Conservation (phyloP, 306 rosid species). For the Castanopsis chinensis region DNA sequence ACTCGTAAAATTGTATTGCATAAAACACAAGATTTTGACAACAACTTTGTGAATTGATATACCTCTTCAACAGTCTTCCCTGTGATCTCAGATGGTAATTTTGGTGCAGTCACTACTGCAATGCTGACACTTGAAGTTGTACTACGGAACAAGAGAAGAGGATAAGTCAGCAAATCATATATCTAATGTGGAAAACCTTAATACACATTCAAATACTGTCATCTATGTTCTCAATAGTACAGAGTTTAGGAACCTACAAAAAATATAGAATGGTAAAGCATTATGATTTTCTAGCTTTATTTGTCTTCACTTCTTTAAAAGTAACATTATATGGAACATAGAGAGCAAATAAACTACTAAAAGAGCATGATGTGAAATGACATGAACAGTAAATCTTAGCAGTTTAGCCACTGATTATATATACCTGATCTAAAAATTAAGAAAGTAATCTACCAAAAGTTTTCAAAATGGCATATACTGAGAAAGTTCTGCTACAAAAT, state of each 20-base stretch:
- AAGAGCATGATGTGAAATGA: neutral
- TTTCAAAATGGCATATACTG: neutral
- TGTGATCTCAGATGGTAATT: constrained; percentile 86
- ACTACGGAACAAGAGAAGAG: constrained; percentile 35
- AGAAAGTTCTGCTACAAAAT: neutral
- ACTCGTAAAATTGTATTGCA: constrained; percentile 1
- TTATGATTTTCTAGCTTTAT: neutral
- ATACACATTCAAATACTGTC: neutral
- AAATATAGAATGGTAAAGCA: neutral
- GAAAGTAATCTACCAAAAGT: neutral
- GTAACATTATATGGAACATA: neutral
- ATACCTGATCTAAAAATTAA: neutral
- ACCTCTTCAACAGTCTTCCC: constrained; percentile 99
- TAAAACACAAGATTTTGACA: neutral
- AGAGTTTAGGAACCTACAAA: neutral
- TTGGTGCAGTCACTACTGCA: constrained; percentile 53
- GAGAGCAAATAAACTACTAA: too few relatives aligned
- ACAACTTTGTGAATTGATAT: constrained; percentile 9
- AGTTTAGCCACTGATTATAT: neutral
- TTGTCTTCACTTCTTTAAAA: neutral
- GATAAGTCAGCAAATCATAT: constrained; percentile 18
- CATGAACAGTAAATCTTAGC: neutral
- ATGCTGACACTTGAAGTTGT: constrained; percentile 65
- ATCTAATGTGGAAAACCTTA: neutral
- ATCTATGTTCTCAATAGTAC: neutral